phyloP scores from a whole-genome alignment of 768 basidiomycete genomes.

The Suillus placidus region DNA sequence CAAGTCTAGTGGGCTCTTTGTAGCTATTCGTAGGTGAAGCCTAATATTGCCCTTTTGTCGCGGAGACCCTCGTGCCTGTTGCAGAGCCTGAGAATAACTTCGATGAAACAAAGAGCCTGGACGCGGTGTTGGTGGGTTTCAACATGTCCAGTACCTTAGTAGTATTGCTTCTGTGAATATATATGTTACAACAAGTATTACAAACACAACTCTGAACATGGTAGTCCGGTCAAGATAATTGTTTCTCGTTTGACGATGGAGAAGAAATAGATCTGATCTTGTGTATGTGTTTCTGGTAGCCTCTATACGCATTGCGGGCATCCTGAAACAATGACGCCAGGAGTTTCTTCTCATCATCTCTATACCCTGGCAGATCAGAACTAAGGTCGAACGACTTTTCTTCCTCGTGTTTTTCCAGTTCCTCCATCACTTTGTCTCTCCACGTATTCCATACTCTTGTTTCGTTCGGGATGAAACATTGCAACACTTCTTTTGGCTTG shows the following conservation, averaged over 20 bases:
- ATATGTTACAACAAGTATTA: neutral
- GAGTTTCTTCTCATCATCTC: neutral
- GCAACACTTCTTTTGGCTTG: conserved; percentile 13
- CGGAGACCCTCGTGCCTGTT: too few species aligned
- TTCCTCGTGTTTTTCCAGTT: conserved; percentile 18
- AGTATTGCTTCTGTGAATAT: too few species aligned
- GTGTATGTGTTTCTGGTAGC: neutral
- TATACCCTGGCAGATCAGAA: neutral
- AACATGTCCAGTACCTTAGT: neutral
- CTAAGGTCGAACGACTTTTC: neutral
- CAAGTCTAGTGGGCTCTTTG: too few species aligned
- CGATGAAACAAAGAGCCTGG: too few species aligned
- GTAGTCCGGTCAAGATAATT: neutral
- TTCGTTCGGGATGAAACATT: conserved; percentile 28
- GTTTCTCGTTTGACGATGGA: neutral
- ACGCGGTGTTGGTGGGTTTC: too few species aligned
- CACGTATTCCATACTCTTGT: conserved; percentile 32
- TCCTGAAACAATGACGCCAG: neutral
- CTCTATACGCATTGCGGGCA: conserved; percentile 3
- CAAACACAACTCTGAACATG: neutral
- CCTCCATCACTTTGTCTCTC: conserved; percentile 26
- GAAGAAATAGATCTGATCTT: neutral
- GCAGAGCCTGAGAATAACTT: too few species aligned
- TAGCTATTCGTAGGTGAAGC: too few species aligned
- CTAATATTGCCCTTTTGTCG: too few species aligned